phyloP scores from a whole-genome alignment of 2,329 filamentous ascomycete species.

The Phyllosticta citriasiana region DNA sequence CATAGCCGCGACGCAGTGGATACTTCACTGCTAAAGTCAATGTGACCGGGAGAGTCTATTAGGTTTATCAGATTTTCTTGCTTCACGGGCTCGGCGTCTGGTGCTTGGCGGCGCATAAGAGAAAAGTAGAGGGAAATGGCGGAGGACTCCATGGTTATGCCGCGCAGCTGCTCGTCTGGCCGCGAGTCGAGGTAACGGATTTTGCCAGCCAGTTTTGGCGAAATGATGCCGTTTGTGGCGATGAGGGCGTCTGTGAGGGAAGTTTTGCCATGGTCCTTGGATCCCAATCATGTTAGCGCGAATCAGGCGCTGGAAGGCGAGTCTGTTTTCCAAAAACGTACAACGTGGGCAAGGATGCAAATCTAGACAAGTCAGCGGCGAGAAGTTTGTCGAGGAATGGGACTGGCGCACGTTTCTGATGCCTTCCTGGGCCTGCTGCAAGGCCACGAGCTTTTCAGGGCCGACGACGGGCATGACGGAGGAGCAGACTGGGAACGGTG shows the following conservation, averaged over 20 bases:
- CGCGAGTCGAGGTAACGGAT: constrained; percentile 95
- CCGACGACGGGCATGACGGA: constrained; percentile 79
- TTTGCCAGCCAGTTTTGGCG: constrained; percentile 92
- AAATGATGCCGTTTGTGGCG: constrained; percentile 98
- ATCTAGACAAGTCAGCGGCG: constrained; percentile 48
- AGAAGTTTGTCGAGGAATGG: background rate
- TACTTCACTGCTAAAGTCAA: constrained; percentile 97
- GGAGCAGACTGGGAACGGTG: background rate
- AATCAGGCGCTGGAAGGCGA: background rate
- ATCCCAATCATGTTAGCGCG: constrained; percentile 13
- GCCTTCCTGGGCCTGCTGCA: constrained; percentile 79
- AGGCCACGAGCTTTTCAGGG: constrained; percentile 77
- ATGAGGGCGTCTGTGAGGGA: constrained; percentile 92
- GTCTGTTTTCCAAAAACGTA: constrained; percentile 24
- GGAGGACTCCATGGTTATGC: constrained; percentile 99
- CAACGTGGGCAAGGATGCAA: constrained; percentile 88
- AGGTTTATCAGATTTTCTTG: constrained; percentile 95
- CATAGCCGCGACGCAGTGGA: constrained; percentile 91
- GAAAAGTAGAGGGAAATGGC: constrained; percentile 96
- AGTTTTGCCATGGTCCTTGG: constrained; percentile 88
- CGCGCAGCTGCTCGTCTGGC: constrained; percentile 88
- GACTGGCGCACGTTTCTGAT: constrained; percentile 70
- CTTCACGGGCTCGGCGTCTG: constrained; percentile 57
- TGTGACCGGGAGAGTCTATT: constrained; percentile 95
- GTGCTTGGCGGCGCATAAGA: constrained; percentile 64